A percentile compares a stretch with the other conserved stretches of the same genome.
phyloP scores from a whole-genome alignment of 2,329 filamentous ascomycete species.

The Verticillium klebahnii region DNA sequence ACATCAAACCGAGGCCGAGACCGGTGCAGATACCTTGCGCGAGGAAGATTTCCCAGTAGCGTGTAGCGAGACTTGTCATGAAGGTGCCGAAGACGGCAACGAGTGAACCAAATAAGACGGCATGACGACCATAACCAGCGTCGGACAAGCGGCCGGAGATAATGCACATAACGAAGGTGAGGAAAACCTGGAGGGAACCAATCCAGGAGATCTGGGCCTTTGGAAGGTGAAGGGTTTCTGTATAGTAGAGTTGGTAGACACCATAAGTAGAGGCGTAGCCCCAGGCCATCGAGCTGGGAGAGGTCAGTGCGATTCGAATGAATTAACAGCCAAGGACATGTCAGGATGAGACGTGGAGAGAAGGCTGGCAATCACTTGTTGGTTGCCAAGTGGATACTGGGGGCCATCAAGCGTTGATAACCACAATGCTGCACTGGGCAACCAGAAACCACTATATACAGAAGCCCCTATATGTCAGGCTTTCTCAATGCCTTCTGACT shows the following conservation, averaged over 20 bases:
- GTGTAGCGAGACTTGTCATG: constrained; percentile 36
- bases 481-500: too few species aligned
- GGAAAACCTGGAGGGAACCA: constrained; percentile 45
- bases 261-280: constrained; percentile 45
- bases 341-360: not conserved
- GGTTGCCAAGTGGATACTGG: too few species aligned
- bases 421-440: too few species aligned
- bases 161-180: constrained; percentile 44
- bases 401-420: too few species aligned
- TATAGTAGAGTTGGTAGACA: constrained; percentile 49
- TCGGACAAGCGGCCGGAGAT: constrained; percentile 45
- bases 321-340: not conserved
- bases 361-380: not conserved
- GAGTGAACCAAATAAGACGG: constrained; percentile 33
- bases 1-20: constrained; percentile 51
- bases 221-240: constrained; percentile 27
- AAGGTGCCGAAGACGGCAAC: constrained; percentile 42
- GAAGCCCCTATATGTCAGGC: too few species aligned
- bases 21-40: constrained; percentile 49
- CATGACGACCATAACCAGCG: constrained; percentile 40
- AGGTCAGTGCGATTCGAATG: not conserved
- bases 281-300: constrained; percentile 34
- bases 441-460: too few species aligned
- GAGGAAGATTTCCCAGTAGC: constrained; percentile 51
- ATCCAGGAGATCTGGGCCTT: constrained; percentile 37